Conservation (phyloP, 2,329 filamentous ascomycete genomes). For the Rutstroemia sp. region DNA sequence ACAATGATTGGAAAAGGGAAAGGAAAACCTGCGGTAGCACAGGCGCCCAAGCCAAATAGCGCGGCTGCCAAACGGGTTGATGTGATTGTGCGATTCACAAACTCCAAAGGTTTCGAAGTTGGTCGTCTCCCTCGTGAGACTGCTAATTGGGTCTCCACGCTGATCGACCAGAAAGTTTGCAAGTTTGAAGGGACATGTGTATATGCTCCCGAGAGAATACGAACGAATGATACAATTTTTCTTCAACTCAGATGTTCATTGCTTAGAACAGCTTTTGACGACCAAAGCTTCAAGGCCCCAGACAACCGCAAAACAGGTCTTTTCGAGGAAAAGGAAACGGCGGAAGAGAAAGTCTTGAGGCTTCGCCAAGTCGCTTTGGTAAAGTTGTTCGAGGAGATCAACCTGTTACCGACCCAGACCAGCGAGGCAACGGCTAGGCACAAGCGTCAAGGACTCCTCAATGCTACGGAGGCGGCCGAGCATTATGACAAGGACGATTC, state of each 20-base stretch:
- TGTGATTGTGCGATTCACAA: slow-evolving; percentile 87
- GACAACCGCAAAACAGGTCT: slow-evolving; percentile 65
- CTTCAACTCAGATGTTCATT: slow-evolving; percentile 77
- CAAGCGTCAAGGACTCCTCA: slow-evolving; percentile 74
- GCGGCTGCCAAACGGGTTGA: slow-evolving; percentile 62
- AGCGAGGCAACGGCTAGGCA: slow-evolving; percentile 70
- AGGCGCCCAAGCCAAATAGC: slow-evolving; percentile 26
- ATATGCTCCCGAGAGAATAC: slow-evolving; percentile 74
- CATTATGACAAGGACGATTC: slow-evolving; percentile 54
- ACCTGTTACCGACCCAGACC: slow-evolving; percentile 65
- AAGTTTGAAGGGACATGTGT: slow-evolving; percentile 82
- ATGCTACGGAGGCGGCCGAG: slow-evolving; percentile 83
- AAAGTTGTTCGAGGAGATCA: slow-evolving; percentile 83
- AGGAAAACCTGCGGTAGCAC: slow-evolving; percentile 30
- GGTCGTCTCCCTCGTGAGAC: slow-evolving; percentile 81
- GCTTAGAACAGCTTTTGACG: slow-evolving; percentile 65
- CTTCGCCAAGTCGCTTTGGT: slow-evolving; percentile 82
- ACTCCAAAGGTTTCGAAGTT: slow-evolving; percentile 69
- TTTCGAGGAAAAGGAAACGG: slow-evolving; percentile 79
- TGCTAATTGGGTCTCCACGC: slow-evolving; percentile 83
- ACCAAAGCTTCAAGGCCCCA: slow-evolving; percentile 51
- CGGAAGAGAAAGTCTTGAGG: slow-evolving; percentile 76
- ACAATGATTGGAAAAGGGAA: slow-evolving; percentile 37
- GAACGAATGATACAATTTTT: slow-evolving; percentile 92
- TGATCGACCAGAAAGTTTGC: slow-evolving; percentile 87